Conservation (phyloP, 1,284 basidiomycete species). For the Anthracocystis walkeri region DNA sequence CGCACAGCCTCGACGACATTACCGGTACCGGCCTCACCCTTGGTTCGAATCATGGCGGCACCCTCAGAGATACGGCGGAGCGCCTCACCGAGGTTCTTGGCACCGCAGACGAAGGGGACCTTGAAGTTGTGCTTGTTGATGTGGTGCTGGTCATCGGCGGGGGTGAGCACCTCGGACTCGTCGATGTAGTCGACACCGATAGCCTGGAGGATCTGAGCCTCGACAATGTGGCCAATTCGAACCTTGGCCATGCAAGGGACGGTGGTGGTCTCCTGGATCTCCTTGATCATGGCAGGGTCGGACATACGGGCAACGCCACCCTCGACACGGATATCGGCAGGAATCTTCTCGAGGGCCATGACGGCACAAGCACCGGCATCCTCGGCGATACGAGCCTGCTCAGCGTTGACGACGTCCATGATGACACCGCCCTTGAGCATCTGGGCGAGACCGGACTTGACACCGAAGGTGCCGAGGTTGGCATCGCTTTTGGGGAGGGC, state of each 20-base stretch:
- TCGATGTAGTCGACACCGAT: constrained; percentile 99
- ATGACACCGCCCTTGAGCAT: constrained; percentile 71
- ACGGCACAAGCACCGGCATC: constrained; percentile 98
- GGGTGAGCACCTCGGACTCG: constrained; percentile 90
- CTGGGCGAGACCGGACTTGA: constrained; percentile 78
- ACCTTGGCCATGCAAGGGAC: constrained; percentile 82
- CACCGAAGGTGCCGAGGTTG: constrained; percentile 85
- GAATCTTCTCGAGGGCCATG: constrained; percentile 89
- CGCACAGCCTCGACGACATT: constrained; percentile 94
- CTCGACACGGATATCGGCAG: constrained; percentile 82
- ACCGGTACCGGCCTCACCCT: constrained; percentile 87
- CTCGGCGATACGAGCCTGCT: constrained; percentile 94
- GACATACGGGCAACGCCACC: constrained; percentile 70
- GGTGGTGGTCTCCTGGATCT: constrained; percentile 79
- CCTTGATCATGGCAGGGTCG: constrained; percentile 95
- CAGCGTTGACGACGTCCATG: constrained; percentile 76
- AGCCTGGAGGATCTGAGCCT: constrained; percentile 84
- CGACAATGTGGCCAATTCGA: constrained; percentile 92
- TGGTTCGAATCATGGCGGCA: constrained; percentile 71
- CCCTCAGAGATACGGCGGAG: constrained; percentile 96
- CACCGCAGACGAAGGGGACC: constrained; percentile 77
- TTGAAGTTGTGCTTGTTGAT: constrained; percentile 76
- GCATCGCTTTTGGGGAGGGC: constrained; percentile 75
- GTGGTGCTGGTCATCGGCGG: constrained; percentile 77
- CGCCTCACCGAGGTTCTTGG: constrained; percentile 81